phyloP scores from a whole-genome alignment of 75 land plant genomes.

The Pinus tabuliformis region DNA sequence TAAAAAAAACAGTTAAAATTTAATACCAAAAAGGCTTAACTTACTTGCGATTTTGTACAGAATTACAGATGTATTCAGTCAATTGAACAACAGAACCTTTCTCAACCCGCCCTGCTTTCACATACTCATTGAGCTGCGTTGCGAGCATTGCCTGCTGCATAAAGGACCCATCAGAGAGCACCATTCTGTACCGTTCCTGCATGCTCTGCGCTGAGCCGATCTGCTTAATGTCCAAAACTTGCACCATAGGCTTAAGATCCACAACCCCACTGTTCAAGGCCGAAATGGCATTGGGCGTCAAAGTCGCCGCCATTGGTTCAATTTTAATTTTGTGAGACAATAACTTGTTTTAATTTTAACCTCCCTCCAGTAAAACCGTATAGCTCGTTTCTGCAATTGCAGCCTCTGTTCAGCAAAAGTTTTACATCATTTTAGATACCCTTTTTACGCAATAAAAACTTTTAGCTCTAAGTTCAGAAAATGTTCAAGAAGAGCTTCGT shows the following conservation, averaged over 20 bases:
- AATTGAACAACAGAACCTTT: conserved; percentile 68
- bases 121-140: conserved; percentile 69
- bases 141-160: conserved; percentile 90
- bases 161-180: conserved; percentile 67
- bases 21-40: conserved; percentile 2
- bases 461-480: too few relatives aligned
- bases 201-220: conserved; percentile 46
- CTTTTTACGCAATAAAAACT: too few relatives aligned
- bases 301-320: conserved; percentile 10
- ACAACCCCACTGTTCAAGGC: conserved; percentile 35
- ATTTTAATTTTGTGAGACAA: too few relatives aligned
- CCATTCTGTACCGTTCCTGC: conserved; percentile 59
- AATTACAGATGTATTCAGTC: conserved; percentile 59
- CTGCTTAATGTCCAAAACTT: conserved; percentile 53
- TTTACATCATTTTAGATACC: too few relatives aligned
- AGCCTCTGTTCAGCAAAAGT: too few relatives aligned
- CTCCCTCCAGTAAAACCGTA: too few relatives aligned
- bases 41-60: conserved; percentile 72
- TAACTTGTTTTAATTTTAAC: too few relatives aligned
- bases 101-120: conserved; percentile 46
- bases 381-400: too few relatives aligned
- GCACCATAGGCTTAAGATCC: conserved; percentile 47
- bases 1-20: too few relatives aligned
- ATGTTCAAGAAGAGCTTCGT: too few relatives aligned
- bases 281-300: conserved; percentile 43